phyloP scores from a whole-genome alignment of 2,329 filamentous ascomycete genomes.

The Knufia petricola region DNA sequence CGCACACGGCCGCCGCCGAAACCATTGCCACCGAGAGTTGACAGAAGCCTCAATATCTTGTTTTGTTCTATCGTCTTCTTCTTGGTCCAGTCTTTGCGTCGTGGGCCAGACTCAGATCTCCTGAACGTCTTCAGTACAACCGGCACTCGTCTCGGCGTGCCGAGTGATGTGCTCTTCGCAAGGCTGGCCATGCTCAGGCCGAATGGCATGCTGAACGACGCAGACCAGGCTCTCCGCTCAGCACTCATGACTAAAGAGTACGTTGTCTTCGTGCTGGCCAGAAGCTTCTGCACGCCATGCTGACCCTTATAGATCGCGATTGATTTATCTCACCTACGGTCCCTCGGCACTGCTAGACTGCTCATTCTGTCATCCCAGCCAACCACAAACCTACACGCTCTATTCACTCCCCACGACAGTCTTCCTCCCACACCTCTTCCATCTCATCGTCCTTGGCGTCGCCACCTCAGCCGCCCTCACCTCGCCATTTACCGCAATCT shows the following conservation, averaged over 20 bases:
- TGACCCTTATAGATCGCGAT: slow-evolving; percentile 24
- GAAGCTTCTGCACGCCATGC: no score
- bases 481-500: slow-evolving; percentile 40
- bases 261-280: no score
- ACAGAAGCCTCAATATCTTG: slow-evolving; percentile 39
- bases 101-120: slow-evolving; percentile 14
- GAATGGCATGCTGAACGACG: slow-evolving; percentile 33
- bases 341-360: slow-evolving; percentile 64
- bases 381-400: slow-evolving; percentile 61
- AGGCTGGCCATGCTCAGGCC: slow-evolving; percentile 49
- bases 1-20: slow-evolving; percentile 29
- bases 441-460: slow-evolving; percentile 61
- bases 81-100: slow-evolving; percentile 46
- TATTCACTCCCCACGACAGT: slow-evolving; percentile 65
- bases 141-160: slow-evolving; percentile 70
- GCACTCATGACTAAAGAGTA: slow-evolving; percentile 64
- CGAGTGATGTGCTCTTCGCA: slow-evolving; percentile 74
- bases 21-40: slow-evolving; percentile 28
- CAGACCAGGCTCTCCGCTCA: slow-evolving; percentile 56
- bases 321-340: slow-evolving; percentile 77
- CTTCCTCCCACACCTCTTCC: slow-evolving; percentile 66
- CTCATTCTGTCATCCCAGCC: slow-evolving; percentile 69
- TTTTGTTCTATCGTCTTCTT: slow-evolving; percentile 45
- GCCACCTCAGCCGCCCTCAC: slow-evolving; percentile 61
- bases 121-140: slow-evolving; percentile 76